Base-by-base conservation (phyloP, 2,329 filamentous ascomycete genomes). In the Teratosphaeria viscida region DNA sequence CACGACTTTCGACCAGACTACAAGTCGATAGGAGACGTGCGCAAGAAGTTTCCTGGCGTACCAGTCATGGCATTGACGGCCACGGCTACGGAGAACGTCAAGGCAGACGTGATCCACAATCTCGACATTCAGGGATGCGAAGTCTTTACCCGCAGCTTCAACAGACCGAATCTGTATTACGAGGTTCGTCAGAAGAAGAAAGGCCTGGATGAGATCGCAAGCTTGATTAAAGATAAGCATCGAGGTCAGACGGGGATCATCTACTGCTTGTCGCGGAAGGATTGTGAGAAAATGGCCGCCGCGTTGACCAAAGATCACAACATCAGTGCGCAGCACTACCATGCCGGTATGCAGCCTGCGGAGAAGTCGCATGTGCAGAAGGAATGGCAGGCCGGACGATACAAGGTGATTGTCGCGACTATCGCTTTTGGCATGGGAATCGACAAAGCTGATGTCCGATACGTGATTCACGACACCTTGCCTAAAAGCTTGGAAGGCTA, bases 371-470 rank as follows among this genome's bases (percentile, higher is more conserved):
- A 80, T 6, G 82, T 94, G 4, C 92, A 97, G 72, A 82, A 82
- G 61, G 74, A 85, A 34, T 99, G 94, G 94, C 94, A 99, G 72
- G 77, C 76, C 52, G 90, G 91, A 5, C 76, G 79, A 57, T 83
- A 87, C 68, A 88, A 96, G 66, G 89, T 99, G 37, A 95, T 99
- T 52, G 94, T 99, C 56, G 95, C 94, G 23, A 99, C 94, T 0
- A 97, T 99, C 72, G 94, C 94, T 27, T 99, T 99, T 71, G 94
- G 94, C 6, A 99, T 99, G 94, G 94, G 94, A n/a, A 99, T 99
- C 65, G 94, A 99, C 77, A 99, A 99, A 73, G 84, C 92, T 0
- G 88, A 99, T 71, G 94, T 99, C 55, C 88, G 94, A 32, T 99
- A 95, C 71, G 94, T 99, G 37, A 90, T 99, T 49, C 95, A 99